Evolutionary conservation across 202 grass and related monocot genomes (phyloP), one percentile per base, ranked within the genome.

Genomic region (Eragrostis tef): DNA sequence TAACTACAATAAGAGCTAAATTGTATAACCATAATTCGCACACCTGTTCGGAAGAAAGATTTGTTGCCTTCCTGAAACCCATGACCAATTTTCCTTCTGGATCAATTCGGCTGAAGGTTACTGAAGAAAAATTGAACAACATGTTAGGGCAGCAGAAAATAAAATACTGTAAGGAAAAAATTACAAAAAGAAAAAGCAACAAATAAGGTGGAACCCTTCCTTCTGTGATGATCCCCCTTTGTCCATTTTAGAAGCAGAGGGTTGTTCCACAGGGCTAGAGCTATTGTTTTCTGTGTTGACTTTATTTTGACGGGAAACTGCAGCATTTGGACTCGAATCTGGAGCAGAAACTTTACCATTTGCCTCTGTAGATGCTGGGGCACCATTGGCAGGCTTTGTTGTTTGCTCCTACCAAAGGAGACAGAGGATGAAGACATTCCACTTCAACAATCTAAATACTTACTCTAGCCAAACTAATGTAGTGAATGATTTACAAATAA

Each of bases 31-130:
- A 74, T 15, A 81, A 50, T 48, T 17, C 67, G 27, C 52, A 16
- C 65, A 94, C 92, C 87, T 91, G 92, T 88, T 94, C 92, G 17
- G 75, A 27, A 48, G 85, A 74, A 76, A 73, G 47, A 70, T 66
- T 86, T 73, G 89, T 74, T 65, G 96, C 91, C 89, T 90, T 99
- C 68, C 96, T 88, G 80, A 99, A 99, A 54, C 93, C 93, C 96
- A 99, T 99, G 64, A 99, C 82, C 79, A 99, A 73, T 64, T 91
- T 99, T 49, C 96, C 93, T 91, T 93, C 96, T 46, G 96, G 96
- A 87, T 99, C 96, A 64, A 96, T 87, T 77, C 89, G 84, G 67
- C 96, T 99, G 63, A 99, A 99, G 43, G 93, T 99, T 58, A 99
- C 96, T 99, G 73, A 68, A 76, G n/a, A 79, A 56, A 84, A 73